phyloP scores from a whole-genome alignment of 441 rosid genomes.

The Bruguiera hainesii region DNA sequence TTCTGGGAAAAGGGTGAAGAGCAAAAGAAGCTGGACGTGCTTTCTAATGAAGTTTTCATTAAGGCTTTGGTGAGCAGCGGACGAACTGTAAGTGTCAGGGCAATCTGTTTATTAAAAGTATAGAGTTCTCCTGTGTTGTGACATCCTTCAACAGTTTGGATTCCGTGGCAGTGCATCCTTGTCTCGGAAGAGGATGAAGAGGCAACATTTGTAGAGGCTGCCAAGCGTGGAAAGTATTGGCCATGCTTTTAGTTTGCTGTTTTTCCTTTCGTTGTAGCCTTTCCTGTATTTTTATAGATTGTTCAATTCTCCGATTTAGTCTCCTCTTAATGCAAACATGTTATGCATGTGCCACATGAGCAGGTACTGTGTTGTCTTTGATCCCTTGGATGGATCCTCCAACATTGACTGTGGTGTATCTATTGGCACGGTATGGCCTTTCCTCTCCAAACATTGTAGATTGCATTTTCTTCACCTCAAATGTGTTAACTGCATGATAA shows the following conservation, averaged over 20 bases:
- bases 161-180: conserved; percentile 69
- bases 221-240: conserved; percentile 74
- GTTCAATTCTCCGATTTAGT: not conserved
- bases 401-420: conserved; percentile 98
- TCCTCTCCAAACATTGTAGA: conserved; percentile 1
- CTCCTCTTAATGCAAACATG: not conserved
- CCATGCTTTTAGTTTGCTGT: conserved; percentile 4
- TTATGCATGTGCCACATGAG: not conserved
- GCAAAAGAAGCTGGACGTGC: conserved; percentile 96
- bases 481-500: conserved; percentile 7
- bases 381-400: conserved; percentile 98
- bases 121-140: not conserved
- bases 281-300: not conserved
- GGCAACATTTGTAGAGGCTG: conserved; percentile 75
- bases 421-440: conserved; percentile 79
- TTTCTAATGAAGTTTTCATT: conserved; percentile 87
- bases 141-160: conserved; percentile 16
- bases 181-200: conserved; percentile 98
- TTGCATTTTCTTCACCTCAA: not conserved
- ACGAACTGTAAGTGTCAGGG: conserved; percentile 61
- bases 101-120: not conserved
- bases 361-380: conserved; percentile 93
- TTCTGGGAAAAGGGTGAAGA: conserved; percentile 71
- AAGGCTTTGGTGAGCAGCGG: conserved; percentile 98
- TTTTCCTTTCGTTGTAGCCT: conserved; percentile 3